These are phyloP conservation scores for Fusarium secorum DNA, from an alignment of 2,329 filamentous ascomycete species.

Conservation along the genomic window DNA sequence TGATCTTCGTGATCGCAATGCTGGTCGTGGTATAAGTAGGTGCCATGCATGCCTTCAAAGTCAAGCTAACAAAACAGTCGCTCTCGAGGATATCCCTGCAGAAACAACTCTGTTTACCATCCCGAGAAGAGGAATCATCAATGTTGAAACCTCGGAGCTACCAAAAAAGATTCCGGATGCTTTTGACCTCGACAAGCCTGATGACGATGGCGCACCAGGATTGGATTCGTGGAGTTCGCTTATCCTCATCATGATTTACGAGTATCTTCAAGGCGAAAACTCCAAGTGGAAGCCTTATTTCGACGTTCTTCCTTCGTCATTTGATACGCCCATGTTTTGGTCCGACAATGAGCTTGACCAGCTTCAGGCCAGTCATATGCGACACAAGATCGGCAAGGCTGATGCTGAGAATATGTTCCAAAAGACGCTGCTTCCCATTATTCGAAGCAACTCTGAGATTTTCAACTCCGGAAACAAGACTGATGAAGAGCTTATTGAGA, in stretches of 20 bases:
- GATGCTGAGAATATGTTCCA: slow-evolving; percentile 76
- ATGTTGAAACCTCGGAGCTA: slow-evolving; percentile 74
- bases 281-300: slow-evolving; percentile 84
- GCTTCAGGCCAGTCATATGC: slow-evolving; percentile 80
- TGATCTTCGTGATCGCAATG: slow-evolving; percentile 59
- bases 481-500: slow-evolving; percentile 56
- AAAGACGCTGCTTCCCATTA: slow-evolving; percentile 58
- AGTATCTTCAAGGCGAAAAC: slow-evolving; percentile 63
- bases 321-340: slow-evolving; percentile 95
- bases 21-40: slow-evolving; percentile 65
- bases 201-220: slow-evolving; percentile 49
- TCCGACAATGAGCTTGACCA: slow-evolving; percentile 70
- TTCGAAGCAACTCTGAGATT: slow-evolving; percentile 54
- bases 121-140: slow-evolving; percentile 75
- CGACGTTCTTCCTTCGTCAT: slow-evolving; percentile 72
- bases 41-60: rapidly evolving
- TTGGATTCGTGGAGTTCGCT: slow-evolving; percentile 64
- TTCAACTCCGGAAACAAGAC: slow-evolving; percentile 52
- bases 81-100: slow-evolving; percentile 71
- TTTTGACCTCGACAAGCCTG: slow-evolving; percentile 52
- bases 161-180: slow-evolving; percentile 63
- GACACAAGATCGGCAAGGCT: slow-evolving; percentile 77
- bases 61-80: slow-evolving; percentile 67
- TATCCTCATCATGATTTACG: slow-evolving; percentile 84
- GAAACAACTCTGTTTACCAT: slow-evolving; percentile 84